Evolutionary conservation across 2,329 filamentous ascomycete species (phyloP), one percentile per base, ranked within the genome.

Genomic region (Herpotrichia juniperi): DNA sequence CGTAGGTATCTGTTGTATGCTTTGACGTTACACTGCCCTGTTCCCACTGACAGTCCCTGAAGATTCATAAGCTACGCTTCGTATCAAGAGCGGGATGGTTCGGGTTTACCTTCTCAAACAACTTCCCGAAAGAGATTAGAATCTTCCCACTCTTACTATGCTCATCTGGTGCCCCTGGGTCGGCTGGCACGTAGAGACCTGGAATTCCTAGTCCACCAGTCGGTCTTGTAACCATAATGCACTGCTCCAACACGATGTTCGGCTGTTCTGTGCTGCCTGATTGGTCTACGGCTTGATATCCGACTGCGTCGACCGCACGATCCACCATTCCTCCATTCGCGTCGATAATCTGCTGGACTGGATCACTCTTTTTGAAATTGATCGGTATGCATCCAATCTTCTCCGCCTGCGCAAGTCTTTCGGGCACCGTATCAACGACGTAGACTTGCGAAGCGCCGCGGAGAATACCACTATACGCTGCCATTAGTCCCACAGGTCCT

Each of bases 21-120:
- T 71, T 88, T 88, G 58, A 88, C 85, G 56, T 88, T 88, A 72
- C 85, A 88, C 64, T 88, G 84, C 0, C 85, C 84, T 2, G 83
- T 86, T 9, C 82, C 81, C 2, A 88, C 73, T 1, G 79, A 78
- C 4, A 88, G 74, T 1, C 85, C 84, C 82, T 85, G 42, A n/a
- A 7, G 26, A 25, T 34, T 32, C 39, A n/a, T 48, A 9, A 30
- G 22, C 12, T 16, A 4, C n/a, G 26, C 21, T 31, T 12, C 40
- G 14, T n/a, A 14, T 11, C 6, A 6, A 39, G 31, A 37, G 22
- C 24, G 5, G 25, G 31, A 34, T 34, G n/a, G 16, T n/a, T n/a
- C n/a, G 31, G 16, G n/a, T n/a, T 10, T 67, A 81, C 83, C 78
- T 88, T 88, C 59, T 88, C 85, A 59, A 88, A 88, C 0, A 88